Conservation (phyloP, 495 filamentous ascomycete species). For the Cudoniella acicularis region DNA sequence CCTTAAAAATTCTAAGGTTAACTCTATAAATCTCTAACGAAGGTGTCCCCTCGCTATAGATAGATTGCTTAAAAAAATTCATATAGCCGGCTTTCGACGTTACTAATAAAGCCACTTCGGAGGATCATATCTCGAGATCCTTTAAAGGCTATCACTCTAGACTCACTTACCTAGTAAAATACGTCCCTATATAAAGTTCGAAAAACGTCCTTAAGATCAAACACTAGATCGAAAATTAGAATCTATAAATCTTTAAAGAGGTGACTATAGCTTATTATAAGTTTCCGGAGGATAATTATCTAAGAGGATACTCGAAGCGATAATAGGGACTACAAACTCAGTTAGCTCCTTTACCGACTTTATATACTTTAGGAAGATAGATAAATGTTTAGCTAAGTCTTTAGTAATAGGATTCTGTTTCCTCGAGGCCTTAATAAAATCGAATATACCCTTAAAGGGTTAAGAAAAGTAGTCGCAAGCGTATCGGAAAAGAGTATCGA, state of each 20-base stretch:
- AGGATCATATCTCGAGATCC: conserved; percentile 1
- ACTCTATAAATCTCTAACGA: not conserved
- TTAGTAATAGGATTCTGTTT: conserved; percentile 13
- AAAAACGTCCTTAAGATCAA: conserved; percentile 16
- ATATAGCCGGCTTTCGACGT: not conserved
- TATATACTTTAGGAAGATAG: conserved; percentile 16
- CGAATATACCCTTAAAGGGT: conserved; percentile 16
- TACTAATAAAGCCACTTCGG: not conserved
- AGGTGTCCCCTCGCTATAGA: not conserved
- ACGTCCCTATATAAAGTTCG: conserved; percentile 17
- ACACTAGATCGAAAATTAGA: conserved; percentile 4
- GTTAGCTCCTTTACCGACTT: conserved; percentile 7
- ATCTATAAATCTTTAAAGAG: not conserved
- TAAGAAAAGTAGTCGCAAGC: conserved; percentile 17
- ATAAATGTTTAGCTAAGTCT: conserved; percentile 15
- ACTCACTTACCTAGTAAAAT: not conserved
- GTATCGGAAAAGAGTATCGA: conserved; percentile 19
- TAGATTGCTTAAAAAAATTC: conserved; percentile 1
- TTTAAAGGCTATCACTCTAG: not conserved
- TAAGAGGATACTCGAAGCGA: conserved; percentile 19
- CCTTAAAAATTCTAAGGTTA: not conserved
- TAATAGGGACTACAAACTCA: conserved; percentile 22
- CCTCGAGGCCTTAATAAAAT: conserved; percentile 23
- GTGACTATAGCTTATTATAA: conserved; percentile 16
- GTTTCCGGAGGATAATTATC: conserved; percentile 15